phyloP scores from a whole-genome alignment of 352 stramenopile species.

The Thalassiosira sp. region DNA sequence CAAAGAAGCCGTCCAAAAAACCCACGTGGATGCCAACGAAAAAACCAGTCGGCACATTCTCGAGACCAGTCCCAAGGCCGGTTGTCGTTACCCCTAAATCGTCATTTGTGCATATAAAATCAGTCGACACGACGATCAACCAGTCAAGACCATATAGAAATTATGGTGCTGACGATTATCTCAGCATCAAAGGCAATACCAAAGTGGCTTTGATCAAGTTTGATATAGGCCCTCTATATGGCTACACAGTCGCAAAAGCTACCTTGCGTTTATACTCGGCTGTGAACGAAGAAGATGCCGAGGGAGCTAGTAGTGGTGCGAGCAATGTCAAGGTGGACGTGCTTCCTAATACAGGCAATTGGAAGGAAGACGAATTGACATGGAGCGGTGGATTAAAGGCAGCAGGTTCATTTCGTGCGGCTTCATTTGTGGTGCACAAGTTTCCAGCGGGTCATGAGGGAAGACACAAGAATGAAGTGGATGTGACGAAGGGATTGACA shows the following conservation, averaged over 20 bases:
- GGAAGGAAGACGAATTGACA: background rate
- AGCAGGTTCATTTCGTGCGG: background rate
- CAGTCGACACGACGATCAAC: conserved; percentile 8
- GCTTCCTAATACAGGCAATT: conserved; percentile 5
- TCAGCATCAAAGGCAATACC: conserved; percentile 5
- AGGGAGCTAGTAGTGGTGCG: background rate
- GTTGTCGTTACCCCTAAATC: background rate
- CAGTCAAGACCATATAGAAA: background rate
- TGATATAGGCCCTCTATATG: background rate
- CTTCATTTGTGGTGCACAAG: background rate
- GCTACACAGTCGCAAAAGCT: background rate
- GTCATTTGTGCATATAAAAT: conserved; percentile 3
- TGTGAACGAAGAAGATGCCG: background rate
- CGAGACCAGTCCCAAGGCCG: background rate
- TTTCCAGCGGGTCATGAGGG: background rate
- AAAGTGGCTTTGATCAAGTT: conserved; percentile 13
- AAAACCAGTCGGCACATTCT: background rate
- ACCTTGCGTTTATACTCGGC: background rate
- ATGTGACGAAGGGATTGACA: background rate
- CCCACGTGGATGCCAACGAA: background rate
- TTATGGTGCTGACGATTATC: background rate
- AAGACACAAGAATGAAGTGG: background rate
- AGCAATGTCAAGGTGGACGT: background rate
- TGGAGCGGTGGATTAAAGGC: background rate
- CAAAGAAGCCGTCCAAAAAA: background rate